Evolutionary conservation across 139 green algal genomes (phyloP), one percentile per base, ranked within the genome.

Genomic region (Yamagishiella unicocca): DNA sequence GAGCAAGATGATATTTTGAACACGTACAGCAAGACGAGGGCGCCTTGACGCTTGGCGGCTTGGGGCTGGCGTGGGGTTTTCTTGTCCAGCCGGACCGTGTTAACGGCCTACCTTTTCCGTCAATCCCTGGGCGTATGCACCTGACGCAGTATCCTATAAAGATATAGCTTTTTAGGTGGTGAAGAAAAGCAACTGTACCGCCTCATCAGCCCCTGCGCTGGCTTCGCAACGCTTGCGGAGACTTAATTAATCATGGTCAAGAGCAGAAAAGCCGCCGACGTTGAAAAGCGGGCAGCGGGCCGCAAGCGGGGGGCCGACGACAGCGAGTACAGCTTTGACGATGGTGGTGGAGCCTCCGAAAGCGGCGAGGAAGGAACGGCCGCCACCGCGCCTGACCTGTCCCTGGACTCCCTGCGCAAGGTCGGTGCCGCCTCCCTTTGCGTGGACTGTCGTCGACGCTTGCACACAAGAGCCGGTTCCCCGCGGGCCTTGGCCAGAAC

Each of bases 331-430:
- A 80, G 72, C 43, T 43, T 80, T 19, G 72, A 62, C 29, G 72
- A 80, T 62, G 72, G 72, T 3, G 43, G 45, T n/a, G 43, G 27
- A 8, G 43, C 27, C 5, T 78, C 70, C 19, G 72, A 80, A 22
- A 64, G 43, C 14, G 72, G 72, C 43, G 72, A 80, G 9, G 72
- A 80, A 19, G 40, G n/a, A n/a, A n/a, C 43, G 29, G 43, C 72
- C n/a, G 72, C 72, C 43, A 62, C 31, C 8, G 72, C 72, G 42
- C 43, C 43, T n/a, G 72, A 80, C 27, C 25, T 80, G 72, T 80
- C 72, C 0, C 40, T 80, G 43, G 72, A 80, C 42, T 40, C 72
- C 1, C 43, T 80, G 5, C 72, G 72, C 9, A 80, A 80, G 72
- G 72, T 80, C 8, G 35, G 70, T 78, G 38, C 21, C 8, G 4